phyloP scores from a whole-genome alignment of 257 asterid genomes.

The Primulina huaijiensis region DNA sequence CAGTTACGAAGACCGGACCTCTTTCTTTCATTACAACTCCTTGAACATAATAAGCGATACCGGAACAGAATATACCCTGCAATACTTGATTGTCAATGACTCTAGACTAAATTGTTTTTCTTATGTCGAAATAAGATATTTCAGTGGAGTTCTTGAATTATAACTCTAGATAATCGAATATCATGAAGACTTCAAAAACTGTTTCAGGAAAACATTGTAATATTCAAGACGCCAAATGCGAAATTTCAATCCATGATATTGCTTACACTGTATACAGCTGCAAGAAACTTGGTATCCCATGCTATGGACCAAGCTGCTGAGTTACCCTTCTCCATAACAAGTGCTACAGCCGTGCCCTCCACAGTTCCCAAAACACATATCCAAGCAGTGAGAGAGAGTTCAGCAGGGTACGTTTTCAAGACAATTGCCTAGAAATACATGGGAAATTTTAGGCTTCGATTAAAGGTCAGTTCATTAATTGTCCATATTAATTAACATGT shows the following conservation, averaged over 20 bases:
- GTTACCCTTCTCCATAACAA: conserved; percentile 67
- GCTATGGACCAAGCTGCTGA: conserved; percentile 70
- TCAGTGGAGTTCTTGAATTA: too few species aligned
- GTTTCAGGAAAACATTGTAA: too few species aligned
- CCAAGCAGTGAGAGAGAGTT: conserved; percentile 89
- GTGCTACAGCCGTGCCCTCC: conserved; percentile 62
- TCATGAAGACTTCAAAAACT: too few species aligned
- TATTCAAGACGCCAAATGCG: background rate
- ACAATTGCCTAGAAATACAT: conserved; percentile 57
- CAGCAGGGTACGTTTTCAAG: conserved; percentile 62
- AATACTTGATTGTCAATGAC: background rate
- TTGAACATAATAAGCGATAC: conserved; percentile 80
- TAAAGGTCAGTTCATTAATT: background rate
- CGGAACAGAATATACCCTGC: conserved; percentile 90
- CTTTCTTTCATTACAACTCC: conserved; percentile 79
- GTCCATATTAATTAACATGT: background rate
- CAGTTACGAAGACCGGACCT: conserved; percentile 89
- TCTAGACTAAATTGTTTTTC: background rate
- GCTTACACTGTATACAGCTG: conserved; percentile 85
- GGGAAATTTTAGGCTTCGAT: background rate
- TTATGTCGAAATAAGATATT: background rate
- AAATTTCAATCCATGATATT: background rate
- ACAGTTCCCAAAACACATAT: conserved; percentile 78
- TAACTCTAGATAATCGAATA: too few species aligned
- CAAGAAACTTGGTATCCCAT: conserved; percentile 71